Evolutionary conservation across 805 yeast species (phyloP).

Genomic region (Metschnikowia anglica): DNA sequence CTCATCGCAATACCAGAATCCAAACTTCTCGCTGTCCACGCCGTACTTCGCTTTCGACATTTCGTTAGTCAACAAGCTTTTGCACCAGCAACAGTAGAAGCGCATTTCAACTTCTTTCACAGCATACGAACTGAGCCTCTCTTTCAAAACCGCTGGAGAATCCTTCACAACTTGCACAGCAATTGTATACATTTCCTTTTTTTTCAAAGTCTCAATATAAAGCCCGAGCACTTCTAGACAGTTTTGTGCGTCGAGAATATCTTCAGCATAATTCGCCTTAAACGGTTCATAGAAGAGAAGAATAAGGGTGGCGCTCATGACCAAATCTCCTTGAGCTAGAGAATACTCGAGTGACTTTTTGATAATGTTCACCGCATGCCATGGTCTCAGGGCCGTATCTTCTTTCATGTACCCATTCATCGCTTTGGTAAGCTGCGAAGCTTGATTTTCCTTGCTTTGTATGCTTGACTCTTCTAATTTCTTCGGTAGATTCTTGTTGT

Average conservation of each 20-base stretch:
- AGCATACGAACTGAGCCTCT: slow-evolving; percentile 32
- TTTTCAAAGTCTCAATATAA: slow-evolving; percentile 54
- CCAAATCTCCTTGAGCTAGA: slow-evolving; percentile 60
- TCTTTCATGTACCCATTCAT: slow-evolving; percentile 13
- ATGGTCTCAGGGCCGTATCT: slow-evolving; percentile 39
- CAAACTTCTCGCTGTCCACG: slow-evolving; percentile 41
- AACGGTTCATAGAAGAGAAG: slow-evolving; percentile 47
- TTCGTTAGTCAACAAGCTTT: slow-evolving; percentile 59
- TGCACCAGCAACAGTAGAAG: slow-evolving; percentile 62
- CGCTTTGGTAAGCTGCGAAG: slow-evolving; percentile 30
- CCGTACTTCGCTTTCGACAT: slow-evolving; percentile 40
- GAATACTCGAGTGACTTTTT: slow-evolving; percentile 54
- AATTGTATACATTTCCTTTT: slow-evolving; percentile 51
- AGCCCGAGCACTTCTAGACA: slow-evolving; percentile 56
- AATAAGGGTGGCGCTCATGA: slow-evolving; percentile 57
- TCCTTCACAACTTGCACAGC: slow-evolving; percentile 56
- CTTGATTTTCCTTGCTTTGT: slow-evolving; percentile 14
- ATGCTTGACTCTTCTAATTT: slow-evolving; percentile 21
- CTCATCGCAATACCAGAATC: slow-evolving; percentile 82
- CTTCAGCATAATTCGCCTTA: slow-evolving; percentile 8
- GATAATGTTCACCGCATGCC: slow-evolving; percentile 55
- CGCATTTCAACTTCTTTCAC: slow-evolving; percentile 37
- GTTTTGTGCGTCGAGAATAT: slow-evolving; percentile 24
- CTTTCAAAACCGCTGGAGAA: slow-evolving; percentile 32
- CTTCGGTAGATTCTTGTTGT: slow-evolving; percentile 11